Percentiles rank a stretch among this genome's conserved stretches.
These are phyloP conservation scores for Saccharomycopsis fibuligera DNA, from an alignment of 805 yeast species.

Conservation along the genomic window DNA sequence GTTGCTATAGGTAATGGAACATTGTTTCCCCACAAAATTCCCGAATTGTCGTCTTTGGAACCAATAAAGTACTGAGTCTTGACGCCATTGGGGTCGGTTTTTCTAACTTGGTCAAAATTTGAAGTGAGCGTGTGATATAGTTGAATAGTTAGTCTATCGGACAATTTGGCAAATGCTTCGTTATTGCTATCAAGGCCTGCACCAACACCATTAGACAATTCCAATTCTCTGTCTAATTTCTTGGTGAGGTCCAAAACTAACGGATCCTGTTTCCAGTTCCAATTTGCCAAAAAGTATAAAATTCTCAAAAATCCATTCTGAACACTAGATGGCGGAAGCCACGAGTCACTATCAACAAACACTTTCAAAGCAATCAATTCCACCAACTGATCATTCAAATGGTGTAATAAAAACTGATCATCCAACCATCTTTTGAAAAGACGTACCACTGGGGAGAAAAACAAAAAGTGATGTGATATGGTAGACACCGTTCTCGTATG, in stretches of 20 bases:
- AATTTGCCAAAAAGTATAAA: conserved; percentile 59
- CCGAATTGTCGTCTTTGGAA: conserved; percentile 79
- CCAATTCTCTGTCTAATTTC: conserved; percentile 34
- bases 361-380: conserved; percentile 80
- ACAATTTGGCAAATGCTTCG: conserved; percentile 12
- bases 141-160: conserved; percentile 54
- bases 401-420: conserved; percentile 65
- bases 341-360: conserved; percentile 87
- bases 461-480: conserved; percentile 63
- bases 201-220: conserved; percentile 26
- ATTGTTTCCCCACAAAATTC: conserved; percentile 71
- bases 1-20: conserved; percentile 71
- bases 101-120: conserved; percentile 62
- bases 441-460: conserved; percentile 73
- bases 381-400: conserved; percentile 68
- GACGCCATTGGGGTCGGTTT: conserved; percentile 74
- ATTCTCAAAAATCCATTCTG: conserved; percentile 77
- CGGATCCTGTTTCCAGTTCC: conserved; percentile 96
- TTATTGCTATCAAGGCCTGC: conserved; percentile 25
- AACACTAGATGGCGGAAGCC: conserved; percentile 68
- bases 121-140: conserved; percentile 55
- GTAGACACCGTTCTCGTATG: conserved; percentile 78
- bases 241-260: conserved; percentile 70
- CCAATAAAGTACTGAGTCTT: conserved; percentile 78
- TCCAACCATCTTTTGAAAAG: conserved; percentile 87